Conservation (phyloP, 1,284 basidiomycete species). For the Ceratobasidium sp. region DNA sequence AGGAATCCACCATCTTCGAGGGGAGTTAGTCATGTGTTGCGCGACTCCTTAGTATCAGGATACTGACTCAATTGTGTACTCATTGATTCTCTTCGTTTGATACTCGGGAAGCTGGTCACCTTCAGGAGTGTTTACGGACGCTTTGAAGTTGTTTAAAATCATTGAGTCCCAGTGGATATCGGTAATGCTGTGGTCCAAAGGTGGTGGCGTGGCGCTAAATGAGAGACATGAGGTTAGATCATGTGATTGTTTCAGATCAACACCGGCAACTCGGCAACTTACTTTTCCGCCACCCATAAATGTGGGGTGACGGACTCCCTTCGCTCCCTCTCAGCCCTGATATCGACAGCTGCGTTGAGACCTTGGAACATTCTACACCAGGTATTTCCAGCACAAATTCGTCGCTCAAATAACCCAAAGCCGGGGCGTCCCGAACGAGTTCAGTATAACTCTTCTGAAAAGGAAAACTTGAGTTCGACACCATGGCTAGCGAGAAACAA, state of each 20-base stretch:
- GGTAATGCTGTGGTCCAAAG: neutral
- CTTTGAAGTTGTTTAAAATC: neutral
- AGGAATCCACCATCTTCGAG: slow-evolving; percentile 21
- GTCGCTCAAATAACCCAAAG: too few species aligned
- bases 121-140: too few species aligned
- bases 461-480: neutral
- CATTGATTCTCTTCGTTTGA: neutral
- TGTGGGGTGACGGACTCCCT: slow-evolving; percentile 19
- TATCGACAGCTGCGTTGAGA: neutral
- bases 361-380: neutral
- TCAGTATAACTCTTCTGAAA: neutral
- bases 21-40: neutral
- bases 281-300: slow-evolving; percentile 18
- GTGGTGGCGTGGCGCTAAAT: neutral
- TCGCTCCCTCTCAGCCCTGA: neutral
- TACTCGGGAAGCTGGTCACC: slow-evolving; percentile 4
- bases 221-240: neutral
- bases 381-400: neutral
- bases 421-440: too few species aligned
- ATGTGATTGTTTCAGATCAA: neutral
- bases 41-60: neutral
- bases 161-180: too few species aligned
- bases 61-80: slow-evolving; percentile 26
- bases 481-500: slow-evolving; percentile 23
- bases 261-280: slow-evolving; percentile 27